These are phyloP conservation scores for Penicillium nucicola DNA, from an alignment of 495 filamentous ascomycete genomes.

Conservation along the genomic window DNA sequence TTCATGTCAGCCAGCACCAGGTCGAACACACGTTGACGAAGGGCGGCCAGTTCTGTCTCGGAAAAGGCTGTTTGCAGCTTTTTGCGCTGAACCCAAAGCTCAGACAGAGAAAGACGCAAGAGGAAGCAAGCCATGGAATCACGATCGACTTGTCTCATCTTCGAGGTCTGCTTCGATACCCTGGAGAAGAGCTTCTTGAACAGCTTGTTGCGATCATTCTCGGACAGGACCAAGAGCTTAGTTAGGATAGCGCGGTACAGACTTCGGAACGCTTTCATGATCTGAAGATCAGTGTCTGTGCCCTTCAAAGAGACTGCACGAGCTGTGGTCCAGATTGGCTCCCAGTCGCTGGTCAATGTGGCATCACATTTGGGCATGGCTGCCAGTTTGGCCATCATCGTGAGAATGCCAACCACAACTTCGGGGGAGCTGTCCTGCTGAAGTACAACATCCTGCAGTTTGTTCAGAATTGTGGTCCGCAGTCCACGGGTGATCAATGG, in stretches of 20 bases:
- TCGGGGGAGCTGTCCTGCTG: conserved; percentile 28
- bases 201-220: conserved; percentile 31
- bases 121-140: conserved; percentile 42
- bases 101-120: conserved; percentile 36
- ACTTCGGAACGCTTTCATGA: conserved; percentile 42
- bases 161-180: conserved; percentile 32
- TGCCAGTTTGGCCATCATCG: conserved; percentile 43
- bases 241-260: conserved; percentile 34
- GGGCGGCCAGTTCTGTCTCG: conserved; percentile 30
- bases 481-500: conserved; percentile 37
- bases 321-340: conserved; percentile 37
- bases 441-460: conserved; percentile 31
- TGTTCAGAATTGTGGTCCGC: conserved; percentile 34
- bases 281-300: conserved; percentile 37
- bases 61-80: conserved; percentile 28
- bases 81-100: conserved; percentile 37
- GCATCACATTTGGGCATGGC: conserved; percentile 42
- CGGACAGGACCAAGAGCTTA: conserved; percentile 35
- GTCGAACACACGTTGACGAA: conserved; percentile 34
- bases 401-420: conserved; percentile 32
- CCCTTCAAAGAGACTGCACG: conserved; percentile 34
- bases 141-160: conserved; percentile 34
- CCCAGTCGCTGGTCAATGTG: conserved; percentile 37
- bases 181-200: conserved; percentile 38
- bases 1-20: conserved; percentile 38